A percentile compares a stretch with the other conserved stretches of the same genome.
phyloP scores from a whole-genome alignment of 495 filamentous ascomycete species.

The Daldinia childiae region DNA sequence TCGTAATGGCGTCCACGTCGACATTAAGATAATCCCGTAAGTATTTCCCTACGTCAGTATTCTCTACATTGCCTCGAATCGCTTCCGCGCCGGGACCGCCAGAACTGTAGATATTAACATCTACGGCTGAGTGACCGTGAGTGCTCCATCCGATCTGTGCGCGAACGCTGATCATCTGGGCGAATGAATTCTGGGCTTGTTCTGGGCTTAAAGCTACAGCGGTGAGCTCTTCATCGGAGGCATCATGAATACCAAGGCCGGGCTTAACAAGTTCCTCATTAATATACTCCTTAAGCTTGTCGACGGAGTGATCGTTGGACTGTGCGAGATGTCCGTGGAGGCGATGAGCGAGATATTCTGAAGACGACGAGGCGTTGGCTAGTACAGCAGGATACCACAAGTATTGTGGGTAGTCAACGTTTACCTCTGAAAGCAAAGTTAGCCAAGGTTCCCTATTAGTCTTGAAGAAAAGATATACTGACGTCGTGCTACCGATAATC shows the following conservation, averaged over 20 bases:
- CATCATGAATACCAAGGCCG: constrained; percentile 80
- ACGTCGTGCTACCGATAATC: constrained; percentile 81
- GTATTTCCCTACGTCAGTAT: constrained; percentile 89
- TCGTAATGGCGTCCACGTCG: constrained; percentile 78
- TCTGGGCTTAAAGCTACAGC: constrained; percentile 65
- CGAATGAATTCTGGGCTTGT: constrained; percentile 68
- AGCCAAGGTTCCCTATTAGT: constrained; percentile 8
- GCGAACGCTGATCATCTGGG: constrained; percentile 84
- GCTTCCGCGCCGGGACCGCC: constrained; percentile 56
- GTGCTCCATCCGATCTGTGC: constrained; percentile 93
- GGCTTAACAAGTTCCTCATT: constrained; percentile 66
- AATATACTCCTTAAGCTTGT: constrained; percentile 66
- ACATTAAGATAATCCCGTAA: constrained; percentile 80
- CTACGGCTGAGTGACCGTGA: constrained; percentile 87
- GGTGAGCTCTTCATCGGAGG: constrained; percentile 75
- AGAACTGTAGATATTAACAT: constrained; percentile 91
- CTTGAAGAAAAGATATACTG: constrained; percentile 40
- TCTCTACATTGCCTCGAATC: constrained; percentile 88
- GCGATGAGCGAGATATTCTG: constrained; percentile 70
- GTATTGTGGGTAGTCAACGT: constrained; percentile 65
- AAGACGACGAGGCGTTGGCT: constrained; percentile 80
- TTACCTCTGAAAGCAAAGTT: constrained; percentile 44
- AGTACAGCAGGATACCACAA: constrained; percentile 86
- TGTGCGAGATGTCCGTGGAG: constrained; percentile 66
- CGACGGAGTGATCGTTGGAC: constrained; percentile 40